A percentile compares a stretch with the other conserved stretches of the same genome.
Conservation (phyloP, 371 early-diverging fungal species). For the Batrachochytrium dendrobatidis region DNA sequence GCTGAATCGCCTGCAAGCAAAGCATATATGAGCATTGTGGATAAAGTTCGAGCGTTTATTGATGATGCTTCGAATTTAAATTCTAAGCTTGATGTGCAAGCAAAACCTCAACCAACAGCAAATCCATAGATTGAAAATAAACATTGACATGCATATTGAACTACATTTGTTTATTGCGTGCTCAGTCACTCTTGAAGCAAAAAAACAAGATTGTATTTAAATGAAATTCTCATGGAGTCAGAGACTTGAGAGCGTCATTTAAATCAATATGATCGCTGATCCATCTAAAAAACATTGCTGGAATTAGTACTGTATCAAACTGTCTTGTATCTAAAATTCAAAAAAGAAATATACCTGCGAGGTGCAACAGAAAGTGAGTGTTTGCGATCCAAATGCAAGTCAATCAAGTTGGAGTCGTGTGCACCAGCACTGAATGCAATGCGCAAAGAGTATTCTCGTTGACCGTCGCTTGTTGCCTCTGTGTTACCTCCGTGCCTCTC, state of each 20-base stretch:
- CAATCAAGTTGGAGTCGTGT: constrained; percentile 81
- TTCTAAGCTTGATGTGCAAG: too few species aligned
- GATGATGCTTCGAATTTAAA: too few species aligned
- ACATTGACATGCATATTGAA: constrained; percentile 1
- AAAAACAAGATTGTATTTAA: too few species aligned
- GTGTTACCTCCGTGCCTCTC: constrained; percentile 66
- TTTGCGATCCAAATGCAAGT: constrained; percentile 75
- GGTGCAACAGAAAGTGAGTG: constrained; percentile 84
- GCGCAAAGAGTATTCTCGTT: constrained; percentile 75
- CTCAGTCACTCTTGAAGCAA: too few species aligned
- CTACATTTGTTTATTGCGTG: background rate
- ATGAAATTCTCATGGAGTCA: too few species aligned
- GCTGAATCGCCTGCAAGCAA: constrained; percentile 79
- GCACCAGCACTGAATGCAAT: constrained; percentile 88
- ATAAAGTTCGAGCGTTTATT: background rate
- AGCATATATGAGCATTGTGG: constrained; percentile 68
- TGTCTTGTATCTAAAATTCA: background rate
- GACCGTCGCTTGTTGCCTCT: constrained; percentile 13
- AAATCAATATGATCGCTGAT: constrained; percentile 49
- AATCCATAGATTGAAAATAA: background rate
- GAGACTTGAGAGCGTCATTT: constrained; percentile 34
- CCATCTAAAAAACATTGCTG: constrained; percentile 19
- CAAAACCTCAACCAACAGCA: background rate
- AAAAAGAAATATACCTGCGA: constrained; percentile 35
- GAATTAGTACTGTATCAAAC: background rate